Conservation (phyloP, 2,329 filamentous ascomycete species). For the Ilyonectria mors-panacis region DNA sequence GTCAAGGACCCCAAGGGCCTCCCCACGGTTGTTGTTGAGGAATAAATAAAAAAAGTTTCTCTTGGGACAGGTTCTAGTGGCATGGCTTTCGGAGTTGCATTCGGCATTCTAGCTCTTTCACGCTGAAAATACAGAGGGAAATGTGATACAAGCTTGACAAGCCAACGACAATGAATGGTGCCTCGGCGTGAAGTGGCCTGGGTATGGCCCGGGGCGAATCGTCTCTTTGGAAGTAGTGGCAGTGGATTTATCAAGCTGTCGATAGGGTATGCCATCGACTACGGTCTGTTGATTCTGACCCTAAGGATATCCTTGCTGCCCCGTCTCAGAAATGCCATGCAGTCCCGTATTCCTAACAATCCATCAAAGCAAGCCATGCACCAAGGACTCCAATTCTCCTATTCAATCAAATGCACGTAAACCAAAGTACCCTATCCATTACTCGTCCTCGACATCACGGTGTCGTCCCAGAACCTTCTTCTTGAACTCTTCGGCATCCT, state of each 20-base stretch:
- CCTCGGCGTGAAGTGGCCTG: constrained; percentile 47
- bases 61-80: constrained; percentile 60
- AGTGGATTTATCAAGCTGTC: constrained; percentile 43
- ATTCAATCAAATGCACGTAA: constrained; percentile 45
- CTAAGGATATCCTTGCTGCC: constrained; percentile 40
- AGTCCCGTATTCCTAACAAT: constrained; percentile 53
- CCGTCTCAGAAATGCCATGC: constrained; percentile 49
- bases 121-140: constrained; percentile 56
- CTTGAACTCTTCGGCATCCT: constrained; percentile 89
- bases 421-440: constrained; percentile 32
- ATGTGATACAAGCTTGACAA: constrained; percentile 54
- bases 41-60: constrained; percentile 66
- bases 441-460: constrained; percentile 76
- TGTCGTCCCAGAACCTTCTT: constrained; percentile 76
- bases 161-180: constrained; percentile 45
- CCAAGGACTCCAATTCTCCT: constrained; percentile 61
- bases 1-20: constrained; percentile 99
- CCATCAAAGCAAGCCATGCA: constrained; percentile 50
- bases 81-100: constrained; percentile 65
- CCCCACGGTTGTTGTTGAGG: constrained; percentile 88
- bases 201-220: constrained; percentile 41
- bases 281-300: constrained; percentile 44
- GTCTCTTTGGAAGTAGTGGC: constrained; percentile 40
- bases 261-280: constrained; percentile 47
- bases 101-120: constrained; percentile 62